Base-by-base conservation (phyloP, 2,329 filamentous ascomycete species). In the Beauveria brongniartii region DNA sequence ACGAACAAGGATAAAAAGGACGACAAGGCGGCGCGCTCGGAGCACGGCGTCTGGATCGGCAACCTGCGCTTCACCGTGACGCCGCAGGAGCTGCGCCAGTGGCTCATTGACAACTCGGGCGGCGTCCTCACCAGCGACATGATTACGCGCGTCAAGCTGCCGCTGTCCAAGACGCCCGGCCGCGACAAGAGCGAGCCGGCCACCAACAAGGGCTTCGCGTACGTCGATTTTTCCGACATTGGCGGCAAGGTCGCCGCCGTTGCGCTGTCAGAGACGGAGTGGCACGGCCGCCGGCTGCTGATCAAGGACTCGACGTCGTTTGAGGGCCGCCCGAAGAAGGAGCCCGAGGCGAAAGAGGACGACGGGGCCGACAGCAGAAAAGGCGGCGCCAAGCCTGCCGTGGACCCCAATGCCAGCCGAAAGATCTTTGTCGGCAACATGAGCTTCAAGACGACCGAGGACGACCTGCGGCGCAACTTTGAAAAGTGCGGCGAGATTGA, bases 251-350 rank as follows among this genome's bases (percentile, higher is more conserved):
- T 91, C 40, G 84, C 87, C n/a, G 92, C 92, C 52, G 82, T 97
- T 64, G 88, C 85, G 2, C 79, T 97, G 46, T 95, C 90, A n/a
- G 94, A 99, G 75, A 89, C 87, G 47, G 83, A 92, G 57, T 78
- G 96, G 56, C 77, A 80, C 47, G 88, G 90, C 20, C 87, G 94
- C 58, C 87, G 88, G 63, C 84, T 97, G 26, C 81, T 99, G 68
- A 97, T 99, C 78, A 99, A 99, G 78, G 88, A 96, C 72, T 83
- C 91, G 59, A 93, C 88, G 68, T 93, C 84, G 63, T 99, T 92
- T 69, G 90, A 95, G 66, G 94, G 93, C n/a, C 82, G 94, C 30
- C 92, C 92, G 2, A 82, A 88, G 65, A 90, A 89, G 74, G 78
- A 81, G 48, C 73, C 77, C 56, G 72, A 74, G 61, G 66, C 69